Percentiles rank a stretch among this genome's conserved stretches.
phyloP scores from a whole-genome alignment of 2,329 filamentous ascomycete species.

The Aspergillus glaucus region DNA sequence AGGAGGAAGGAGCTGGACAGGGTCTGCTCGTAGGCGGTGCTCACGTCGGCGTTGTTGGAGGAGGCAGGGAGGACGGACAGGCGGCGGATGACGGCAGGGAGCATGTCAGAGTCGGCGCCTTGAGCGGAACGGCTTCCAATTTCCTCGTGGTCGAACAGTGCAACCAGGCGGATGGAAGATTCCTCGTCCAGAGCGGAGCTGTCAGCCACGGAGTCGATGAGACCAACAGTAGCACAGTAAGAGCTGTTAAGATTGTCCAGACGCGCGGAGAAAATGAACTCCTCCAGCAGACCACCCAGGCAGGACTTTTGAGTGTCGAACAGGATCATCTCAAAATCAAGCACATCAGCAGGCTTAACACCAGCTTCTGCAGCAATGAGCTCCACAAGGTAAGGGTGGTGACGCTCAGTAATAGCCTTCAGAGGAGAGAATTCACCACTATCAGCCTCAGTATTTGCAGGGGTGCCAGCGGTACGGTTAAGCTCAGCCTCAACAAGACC shows the following conservation, averaged over 20 bases:
- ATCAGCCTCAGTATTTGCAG: conserved; percentile 28
- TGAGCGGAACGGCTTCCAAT: conserved; percentile 90
- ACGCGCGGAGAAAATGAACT: conserved; percentile 93
- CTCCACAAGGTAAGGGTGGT: conserved; percentile 81
- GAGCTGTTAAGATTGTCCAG: conserved; percentile 96
- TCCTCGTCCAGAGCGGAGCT: conserved; percentile 65
- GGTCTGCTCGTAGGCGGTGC: conserved; percentile 89
- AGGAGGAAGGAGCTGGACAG: conserved; percentile 86
- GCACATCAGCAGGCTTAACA: conserved; percentile 62
- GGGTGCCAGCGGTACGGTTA: conserved; percentile 59
- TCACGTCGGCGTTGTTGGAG: conserved; percentile 53
- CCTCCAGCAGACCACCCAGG: conserved; percentile 82
- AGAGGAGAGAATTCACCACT: conserved; percentile 65
- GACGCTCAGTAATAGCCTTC: conserved; percentile 69
- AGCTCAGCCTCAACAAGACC: conserved; percentile 83
- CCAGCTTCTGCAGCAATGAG: conserved; percentile 75
- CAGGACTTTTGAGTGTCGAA: conserved; percentile 92
- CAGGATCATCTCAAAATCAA: conserved; percentile 94
- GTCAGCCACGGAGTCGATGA: conserved; percentile 70
- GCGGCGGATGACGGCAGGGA: conserved; percentile 79
- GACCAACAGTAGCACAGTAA: conserved; percentile 78
- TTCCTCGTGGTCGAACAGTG: conserved; percentile 96
- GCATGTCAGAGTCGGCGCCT: conserved; percentile 84
- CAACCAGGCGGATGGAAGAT: conserved; percentile 77
- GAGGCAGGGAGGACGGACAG: conserved; percentile 70